These are phyloP conservation scores for Talaromyces sp. DNA, from an alignment of 2,329 filamentous ascomycete species.

Conservation along the genomic window DNA sequence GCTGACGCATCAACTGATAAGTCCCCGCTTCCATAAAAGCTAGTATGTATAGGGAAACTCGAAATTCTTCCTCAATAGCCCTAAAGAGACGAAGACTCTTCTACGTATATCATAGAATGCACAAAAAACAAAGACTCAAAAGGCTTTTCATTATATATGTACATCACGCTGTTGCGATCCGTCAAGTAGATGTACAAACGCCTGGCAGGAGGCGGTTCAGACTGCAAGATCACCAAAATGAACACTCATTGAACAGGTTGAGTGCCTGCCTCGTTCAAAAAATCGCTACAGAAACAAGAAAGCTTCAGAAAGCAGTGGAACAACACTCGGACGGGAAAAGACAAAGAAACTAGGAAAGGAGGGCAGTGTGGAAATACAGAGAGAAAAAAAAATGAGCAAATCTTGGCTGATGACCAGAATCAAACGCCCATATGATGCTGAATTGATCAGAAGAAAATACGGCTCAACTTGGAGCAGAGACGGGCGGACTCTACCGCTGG, in stretches of 20 bases:
- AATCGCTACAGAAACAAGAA: background rate
- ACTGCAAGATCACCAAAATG: background rate
- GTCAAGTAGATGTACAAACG: conserved; percentile 7
- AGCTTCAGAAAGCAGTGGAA: background rate
- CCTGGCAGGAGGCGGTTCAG: background rate
- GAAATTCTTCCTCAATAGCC: background rate
- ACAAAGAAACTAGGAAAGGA: conserved; percentile 4
- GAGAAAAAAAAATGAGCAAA: conserved; percentile 21
- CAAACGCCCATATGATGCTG: conserved; percentile 35
- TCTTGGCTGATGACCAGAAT: conserved; percentile 27
- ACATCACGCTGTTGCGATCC: conserved; percentile 11
- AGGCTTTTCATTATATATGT: conserved; percentile 11
- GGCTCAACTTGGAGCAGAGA: conserved; percentile 23
- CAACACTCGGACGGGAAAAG: background rate
- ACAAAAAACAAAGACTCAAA: background rate
- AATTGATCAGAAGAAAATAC: conserved; percentile 17
- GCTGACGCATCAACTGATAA: background rate
- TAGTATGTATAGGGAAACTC: no score
- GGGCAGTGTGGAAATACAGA: conserved; percentile 6
- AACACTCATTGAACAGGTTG: background rate
- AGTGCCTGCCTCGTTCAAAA: background rate
- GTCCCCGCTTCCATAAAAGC: background rate
- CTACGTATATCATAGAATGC: background rate
- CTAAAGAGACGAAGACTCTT: no score
- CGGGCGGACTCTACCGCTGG: conserved; percentile 12